Evolutionary conservation across 257 asterid species (phyloP), one percentile per base, ranked within the genome.

Genomic region (Misopates orontium): DNA sequence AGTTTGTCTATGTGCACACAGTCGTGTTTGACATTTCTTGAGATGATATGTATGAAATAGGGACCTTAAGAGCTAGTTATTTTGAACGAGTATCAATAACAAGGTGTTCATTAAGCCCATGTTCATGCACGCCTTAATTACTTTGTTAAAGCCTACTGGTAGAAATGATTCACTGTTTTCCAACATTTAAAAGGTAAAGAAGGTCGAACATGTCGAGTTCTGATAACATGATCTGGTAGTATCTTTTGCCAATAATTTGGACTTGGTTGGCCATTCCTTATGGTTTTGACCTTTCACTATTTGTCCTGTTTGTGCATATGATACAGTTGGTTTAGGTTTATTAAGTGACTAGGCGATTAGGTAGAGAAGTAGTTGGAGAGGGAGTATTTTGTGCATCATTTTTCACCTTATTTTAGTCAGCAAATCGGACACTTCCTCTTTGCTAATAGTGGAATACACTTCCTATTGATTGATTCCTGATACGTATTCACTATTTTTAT

Each of bases 161-260:
- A 28, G 18, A 50, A 0, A 62, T 62, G 59, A 28, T 45, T 42
- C 28, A 21, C 10, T 16, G 10, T 71, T 66, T 66, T 59, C 45
- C 21, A 59, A 62, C 20, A 44, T 62, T 19, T 24, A 63, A 19
- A 50, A 50, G 24, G n/a, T 16, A 10, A 47, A 60, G 53, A 53
- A 18, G 62, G 51, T 66, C 60, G n/a, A 23, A 22, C 20, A 22
- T 60, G 47, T 60, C 18, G 42, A 32, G 58, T 25, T 62, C 22
- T 66, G 60, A 21, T 49, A 40, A 40, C 49, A 17, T 47, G 63
- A 51, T 61, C 50, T 42, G 47, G 69, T 62, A 56, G 19, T 62
- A 67, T 59, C 25, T 23, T 49, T 56, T 22, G 42, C 67, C 48
- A 62, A 21, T 19, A 19, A 22, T 23, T 63, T 56, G 20, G 47